Evolutionary conservation across 805 yeast species (phyloP), one percentile per base, ranked within the genome.

Genomic region (Spathaspora sp.): DNA sequence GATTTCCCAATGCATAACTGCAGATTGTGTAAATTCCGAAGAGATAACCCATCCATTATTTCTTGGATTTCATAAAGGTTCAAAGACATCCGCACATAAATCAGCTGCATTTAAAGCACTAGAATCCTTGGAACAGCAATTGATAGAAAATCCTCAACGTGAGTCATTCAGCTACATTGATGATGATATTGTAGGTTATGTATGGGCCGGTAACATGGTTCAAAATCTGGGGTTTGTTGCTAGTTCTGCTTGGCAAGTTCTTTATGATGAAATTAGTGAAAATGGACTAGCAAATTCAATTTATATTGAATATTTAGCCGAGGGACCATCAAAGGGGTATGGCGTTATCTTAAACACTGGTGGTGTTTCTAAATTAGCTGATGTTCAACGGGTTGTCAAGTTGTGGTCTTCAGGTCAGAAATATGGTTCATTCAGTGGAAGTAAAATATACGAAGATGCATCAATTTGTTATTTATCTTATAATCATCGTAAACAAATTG

Each of bases 161-260:
- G 52, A 53, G 39, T 53, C 53, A 8, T 51, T 55, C 9, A 31
- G 29, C 14, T 29, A n/a, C 31, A 3, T 23, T 3, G 44, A 46
- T 12, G 54, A 51, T 35, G 48, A 52, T 38, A 42, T 54, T 44
- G 47, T 54, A 12, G 59, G 59, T 20, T 55, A 50, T 32, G 49
- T 55, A 51, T 55, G 58, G 58, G 55, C 52, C 20, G 58, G 58
- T 26, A 53, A 54, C 26, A 53, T 53, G 55, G 52, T 55, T 9
- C 57, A 55, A 42, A 55, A 55, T 46, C 29, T 52, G n/a, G 58
- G 55, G 2, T 53, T 55, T 29, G 46, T 48, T 2, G 16, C 19
- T 18, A 45, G 40, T n/a, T 19, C 35, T 29, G 47, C 47, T 18
- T 29, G 19, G 26, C 39, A 45, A 20, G 47, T 45, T 14, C 35